Base-by-base conservation (phyloP, 495 filamentous ascomycete species). In the Penicillium lividum region DNA sequence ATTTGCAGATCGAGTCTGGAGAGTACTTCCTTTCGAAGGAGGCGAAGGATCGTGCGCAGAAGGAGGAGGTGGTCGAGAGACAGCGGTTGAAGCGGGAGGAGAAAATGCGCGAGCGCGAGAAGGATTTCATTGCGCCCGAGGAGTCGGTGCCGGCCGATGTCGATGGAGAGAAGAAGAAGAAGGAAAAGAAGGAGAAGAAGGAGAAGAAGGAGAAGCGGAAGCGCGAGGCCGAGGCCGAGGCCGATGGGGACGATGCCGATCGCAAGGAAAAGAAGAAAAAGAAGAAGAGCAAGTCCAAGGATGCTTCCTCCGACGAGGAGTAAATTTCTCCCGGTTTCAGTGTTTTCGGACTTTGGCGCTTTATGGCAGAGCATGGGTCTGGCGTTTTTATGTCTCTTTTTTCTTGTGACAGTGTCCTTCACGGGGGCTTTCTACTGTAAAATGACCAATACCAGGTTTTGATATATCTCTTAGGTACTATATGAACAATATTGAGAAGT, bases 1-100 rank as follows among this genome's bases (percentile, higher is more conserved):
- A 99, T 73, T 76, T 94, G 70, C 93, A 98, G 82, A 94, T 98
- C 77, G 94, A 99, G 83, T 92, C 84, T 64, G 95, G 95, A 69
- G 94, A 98, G 78, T 98, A 94, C 76, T 97, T 98, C 77, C 75
- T 98, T 68, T 84, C 85, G 53, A 95, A 95, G 81, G 85, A 94
- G 67, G 92, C 90, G 49, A 95, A 92, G 81, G 91, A 95, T 60
- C 81, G 93, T 51, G 89, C 83, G 53, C 85, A 80, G 52, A 87
- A 88, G 74, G 89, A 93, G 62, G 86, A 89, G 63, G 78, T 89
- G 53, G 81, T 90, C 64, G 91, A 93, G 75, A 85, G 86, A 66
- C 88, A 93, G 77, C 87, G 86, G 69, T 77, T 83, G 73, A 95
- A 94, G 82, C 89, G 89, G 76, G 86, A 85, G 55, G 91, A 96